A percentile compares a stretch with the other conserved stretches of the same genome.
These are phyloP conservation scores for Arthrobotrys musiformis DNA, from an alignment of 2,329 filamentous ascomycete species.

Conservation along the genomic window DNA sequence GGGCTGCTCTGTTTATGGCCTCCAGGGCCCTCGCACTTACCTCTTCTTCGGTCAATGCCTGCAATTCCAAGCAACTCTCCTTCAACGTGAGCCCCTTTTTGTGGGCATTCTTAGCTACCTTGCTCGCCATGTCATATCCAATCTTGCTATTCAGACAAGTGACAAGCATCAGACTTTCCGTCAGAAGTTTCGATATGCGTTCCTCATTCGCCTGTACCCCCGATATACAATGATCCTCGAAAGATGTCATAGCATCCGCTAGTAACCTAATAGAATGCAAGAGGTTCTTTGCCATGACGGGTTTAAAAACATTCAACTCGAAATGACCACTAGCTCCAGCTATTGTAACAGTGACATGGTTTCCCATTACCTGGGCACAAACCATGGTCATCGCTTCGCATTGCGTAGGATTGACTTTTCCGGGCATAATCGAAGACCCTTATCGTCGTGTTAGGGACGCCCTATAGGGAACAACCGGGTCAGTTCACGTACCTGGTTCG, in stretches of 20 bases:
- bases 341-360: slow-evolving; percentile 91
- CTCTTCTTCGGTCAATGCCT: slow-evolving; percentile 86
- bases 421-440: slow-evolving; percentile 93
- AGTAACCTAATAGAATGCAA: slow-evolving; percentile 90
- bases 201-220: slow-evolving; percentile 93
- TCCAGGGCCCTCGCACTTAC: slow-evolving; percentile 13
- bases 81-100: slow-evolving; percentile 97
- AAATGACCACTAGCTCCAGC: slow-evolving; percentile 98
- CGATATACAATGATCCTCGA: slow-evolving; percentile 89
- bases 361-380: slow-evolving; percentile 97
- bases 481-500: slow-evolving; percentile 76
- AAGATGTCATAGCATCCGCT: slow-evolving; percentile 91
- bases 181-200: slow-evolving; percentile 87
- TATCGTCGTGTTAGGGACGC: not conserved
- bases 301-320: slow-evolving; percentile 99
- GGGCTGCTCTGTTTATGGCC: too few species aligned
- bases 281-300: slow-evolving; percentile 92
- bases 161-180: slow-evolving; percentile 97
- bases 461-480: not conserved
- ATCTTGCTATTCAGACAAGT: slow-evolving; percentile 98
- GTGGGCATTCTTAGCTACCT: slow-evolving; percentile 98
- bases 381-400: slow-evolving; percentile 98
- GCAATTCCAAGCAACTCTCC: slow-evolving; percentile 90
- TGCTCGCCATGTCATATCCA: slow-evolving; percentile 95
- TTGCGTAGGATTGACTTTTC: slow-evolving; percentile 99